These are phyloP conservation scores for Sicyos edulis DNA, from an alignment of 306 rosid genomes.

Conservation along the genomic window DNA sequence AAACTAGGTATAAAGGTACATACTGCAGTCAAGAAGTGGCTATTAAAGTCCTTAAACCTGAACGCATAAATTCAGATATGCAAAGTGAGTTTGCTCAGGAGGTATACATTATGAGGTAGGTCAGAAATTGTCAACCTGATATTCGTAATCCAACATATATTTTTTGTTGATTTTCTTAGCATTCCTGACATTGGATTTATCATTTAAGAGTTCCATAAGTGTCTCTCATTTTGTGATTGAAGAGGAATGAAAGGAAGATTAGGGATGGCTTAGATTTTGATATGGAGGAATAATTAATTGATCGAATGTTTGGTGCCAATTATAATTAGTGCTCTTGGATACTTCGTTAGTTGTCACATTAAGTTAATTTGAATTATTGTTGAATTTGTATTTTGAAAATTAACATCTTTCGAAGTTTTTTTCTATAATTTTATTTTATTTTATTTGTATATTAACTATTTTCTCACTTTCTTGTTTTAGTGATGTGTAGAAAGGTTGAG, in stretches of 20 bases:
- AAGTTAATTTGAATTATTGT: neutral
- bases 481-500: neutral
- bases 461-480: neutral
- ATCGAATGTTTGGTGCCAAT: neutral
- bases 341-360: neutral
- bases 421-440: neutral
- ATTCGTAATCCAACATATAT: neutral
- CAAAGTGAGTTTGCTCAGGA: constrained; percentile 90
- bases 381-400: neutral
- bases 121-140: constrained; percentile 16
- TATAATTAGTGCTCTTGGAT: neutral
- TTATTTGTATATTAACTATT: too few species aligned
- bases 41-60: constrained; percentile 89
- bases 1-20: constrained; percentile 75
- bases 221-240: neutral
- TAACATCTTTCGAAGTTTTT: neutral
- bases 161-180: neutral
- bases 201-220: neutral
- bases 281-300: neutral
- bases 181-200: neutral
- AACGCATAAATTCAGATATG: constrained; percentile 69
- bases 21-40: constrained; percentile 95
- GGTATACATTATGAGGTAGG: constrained; percentile 90
- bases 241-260: neutral
- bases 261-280: constrained; percentile 2